Percentiles rank a stretch among this genome's conserved stretches.
Evolutionary conservation across 441 rosid species (phyloP).

Genomic region (Gossypium trilobum): DNA sequence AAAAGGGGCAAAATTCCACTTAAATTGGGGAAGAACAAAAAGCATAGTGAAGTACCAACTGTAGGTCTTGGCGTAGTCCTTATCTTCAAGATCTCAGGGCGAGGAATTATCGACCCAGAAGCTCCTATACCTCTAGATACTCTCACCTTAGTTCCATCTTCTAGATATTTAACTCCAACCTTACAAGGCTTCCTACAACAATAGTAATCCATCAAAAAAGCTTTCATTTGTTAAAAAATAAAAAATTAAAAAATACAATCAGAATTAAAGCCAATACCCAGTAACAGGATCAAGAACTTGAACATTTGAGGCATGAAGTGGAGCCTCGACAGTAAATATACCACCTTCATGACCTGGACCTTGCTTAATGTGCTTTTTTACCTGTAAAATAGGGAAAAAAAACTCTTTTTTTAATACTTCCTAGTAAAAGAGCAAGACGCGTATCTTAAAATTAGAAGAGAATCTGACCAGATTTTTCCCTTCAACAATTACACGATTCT

Average conservation of each 20-base stretch:
- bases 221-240: neutral
- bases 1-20: neutral
- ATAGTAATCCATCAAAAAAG: neutral
- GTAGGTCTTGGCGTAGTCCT: constrained; percentile 81
- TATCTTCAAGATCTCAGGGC: constrained; percentile 82
- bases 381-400: constrained; percentile 31
- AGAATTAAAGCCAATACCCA: constrained; percentile 36
- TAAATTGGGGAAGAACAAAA: neutral
- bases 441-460: neutral
- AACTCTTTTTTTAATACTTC: neutral
- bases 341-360: constrained; percentile 94
- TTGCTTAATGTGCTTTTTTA: constrained; percentile 82
- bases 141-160: constrained; percentile 95
- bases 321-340: constrained; percentile 85
- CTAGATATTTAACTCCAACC: constrained; percentile 65
- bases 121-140: constrained; percentile 74
- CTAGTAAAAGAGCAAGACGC: constrained; percentile 2
- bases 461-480: constrained; percentile 65
- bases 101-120: constrained; percentile 79
- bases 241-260: neutral
- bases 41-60: constrained; percentile 35
- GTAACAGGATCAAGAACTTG: constrained; percentile 89
- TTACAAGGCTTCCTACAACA: constrained; percentile 71
- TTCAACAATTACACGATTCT: constrained; percentile 78
- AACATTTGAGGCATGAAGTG: constrained; percentile 84